Percentiles rank a stretch among this genome's conserved stretches.
Conservation (phyloP, 2,329 filamentous ascomycete species). For the Cladophialophora chaetospira region DNA sequence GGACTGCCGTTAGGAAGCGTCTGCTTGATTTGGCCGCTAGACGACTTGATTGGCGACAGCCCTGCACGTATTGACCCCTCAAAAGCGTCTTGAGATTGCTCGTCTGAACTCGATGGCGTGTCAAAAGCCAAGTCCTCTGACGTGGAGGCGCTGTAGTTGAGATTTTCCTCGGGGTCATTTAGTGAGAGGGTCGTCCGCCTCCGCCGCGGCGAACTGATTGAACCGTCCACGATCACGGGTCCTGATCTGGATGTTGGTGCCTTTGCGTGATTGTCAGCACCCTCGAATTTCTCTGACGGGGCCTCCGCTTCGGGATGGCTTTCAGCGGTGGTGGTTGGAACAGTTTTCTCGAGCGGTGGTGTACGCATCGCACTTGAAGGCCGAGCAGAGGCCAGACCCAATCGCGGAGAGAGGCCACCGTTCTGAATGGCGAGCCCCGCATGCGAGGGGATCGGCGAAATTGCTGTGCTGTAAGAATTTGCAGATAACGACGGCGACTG, state of each 20-base stretch:
- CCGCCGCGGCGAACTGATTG: constrained; percentile 34
- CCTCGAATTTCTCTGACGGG: constrained; percentile 2
- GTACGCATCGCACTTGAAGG: constrained; percentile 12
- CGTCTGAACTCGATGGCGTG: constrained; percentile 35
- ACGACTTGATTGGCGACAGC: constrained; percentile 18
- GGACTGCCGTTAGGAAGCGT: neutral
- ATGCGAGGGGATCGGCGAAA: constrained; percentile 42
- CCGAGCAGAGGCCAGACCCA: constrained; percentile 25
- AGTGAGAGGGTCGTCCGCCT: constrained; percentile 40
- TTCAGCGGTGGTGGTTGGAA: neutral
- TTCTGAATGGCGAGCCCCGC: constrained; percentile 44
- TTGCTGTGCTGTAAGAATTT: constrained; percentile 43
- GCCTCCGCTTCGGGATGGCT: constrained; percentile 1
- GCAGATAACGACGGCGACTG: constrained; percentile 47
- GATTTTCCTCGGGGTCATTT: constrained; percentile 38
- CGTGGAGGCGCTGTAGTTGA: constrained; percentile 45
- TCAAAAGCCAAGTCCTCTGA: constrained; percentile 41
- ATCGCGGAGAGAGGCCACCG: constrained; percentile 40
- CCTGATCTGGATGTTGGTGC: constrained; percentile 38
- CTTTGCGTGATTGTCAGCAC: neutral
- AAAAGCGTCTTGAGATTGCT: constrained; percentile 33
- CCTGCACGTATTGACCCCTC: constrained; percentile 11
- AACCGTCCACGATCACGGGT: constrained; percentile 52
- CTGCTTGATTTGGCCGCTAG: neutral
- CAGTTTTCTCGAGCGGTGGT: constrained; percentile 11